phyloP scores from a whole-genome alignment of 345 rosid species.

The Rhodomyrtus tomentosa region DNA sequence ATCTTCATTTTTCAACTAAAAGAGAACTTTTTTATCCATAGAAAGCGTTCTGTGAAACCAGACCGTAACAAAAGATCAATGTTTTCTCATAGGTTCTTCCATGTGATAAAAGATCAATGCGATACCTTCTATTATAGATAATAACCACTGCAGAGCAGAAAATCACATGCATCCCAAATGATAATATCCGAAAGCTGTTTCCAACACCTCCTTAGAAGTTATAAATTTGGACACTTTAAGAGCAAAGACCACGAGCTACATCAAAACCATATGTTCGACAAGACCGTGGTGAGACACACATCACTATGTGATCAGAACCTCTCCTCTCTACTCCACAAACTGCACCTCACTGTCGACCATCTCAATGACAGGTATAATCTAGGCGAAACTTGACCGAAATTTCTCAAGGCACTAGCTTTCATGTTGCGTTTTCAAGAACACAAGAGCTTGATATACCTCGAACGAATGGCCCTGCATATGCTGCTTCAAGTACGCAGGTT shows the following conservation, averaged over 20 bases:
- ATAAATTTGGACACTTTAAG: not conserved
- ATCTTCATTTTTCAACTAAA: not conserved
- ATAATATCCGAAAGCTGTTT: not conserved
- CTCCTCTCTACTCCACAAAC: not conserved
- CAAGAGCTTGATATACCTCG: slow-evolving; percentile 30
- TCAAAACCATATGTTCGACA: not conserved
- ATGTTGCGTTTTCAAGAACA: not conserved
- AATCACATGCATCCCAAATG: not conserved
- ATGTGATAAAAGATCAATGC: rapidly evolving
- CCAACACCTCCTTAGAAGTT: not conserved
- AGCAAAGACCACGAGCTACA: not conserved
- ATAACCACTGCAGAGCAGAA: not conserved
- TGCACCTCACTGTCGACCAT: not conserved
- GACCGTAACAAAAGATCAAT: not conserved
- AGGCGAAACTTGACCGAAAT: not conserved
- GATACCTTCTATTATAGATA: too few relatives aligned
- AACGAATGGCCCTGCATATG: slow-evolving; percentile 76
- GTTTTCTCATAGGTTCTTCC: not conserved
- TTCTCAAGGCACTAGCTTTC: not conserved
- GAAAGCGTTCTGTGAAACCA: not conserved
- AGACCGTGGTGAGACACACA: not conserved
- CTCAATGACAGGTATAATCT: not conserved
- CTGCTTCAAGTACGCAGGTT: slow-evolving; percentile 74
- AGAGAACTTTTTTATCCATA: not conserved
- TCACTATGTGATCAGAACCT: not conserved